Conservation (phyloP, 1,284 basidiomycete species). For the Abortiporus biennis region DNA sequence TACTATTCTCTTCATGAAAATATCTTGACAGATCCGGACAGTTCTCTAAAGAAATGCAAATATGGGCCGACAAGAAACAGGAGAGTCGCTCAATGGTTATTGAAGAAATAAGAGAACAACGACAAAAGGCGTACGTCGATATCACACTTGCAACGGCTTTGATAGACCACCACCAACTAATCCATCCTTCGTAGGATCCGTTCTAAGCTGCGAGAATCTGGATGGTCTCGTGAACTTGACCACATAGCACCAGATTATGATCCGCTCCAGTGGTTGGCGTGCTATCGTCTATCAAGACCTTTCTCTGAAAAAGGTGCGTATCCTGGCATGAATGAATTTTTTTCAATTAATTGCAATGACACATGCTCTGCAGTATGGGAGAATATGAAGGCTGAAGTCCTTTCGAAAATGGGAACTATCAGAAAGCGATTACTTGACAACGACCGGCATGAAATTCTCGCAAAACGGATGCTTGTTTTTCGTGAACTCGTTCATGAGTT, state of each 20-base stretch:
- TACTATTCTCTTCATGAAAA: too few relatives aligned
- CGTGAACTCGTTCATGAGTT: not conserved
- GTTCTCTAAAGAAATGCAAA: too few relatives aligned
- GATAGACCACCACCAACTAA: too few relatives aligned
- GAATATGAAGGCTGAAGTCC: not conserved
- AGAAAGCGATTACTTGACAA: not conserved
- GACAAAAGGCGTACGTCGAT: too few relatives aligned
- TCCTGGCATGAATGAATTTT: not conserved
- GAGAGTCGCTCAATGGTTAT: too few relatives aligned
- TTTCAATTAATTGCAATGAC: not conserved
- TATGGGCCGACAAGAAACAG: too few relatives aligned
- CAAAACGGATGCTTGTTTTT: not conserved
- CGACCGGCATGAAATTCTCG: not conserved
- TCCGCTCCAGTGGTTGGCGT: not conserved
- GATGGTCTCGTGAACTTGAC: conserved; percentile 2
- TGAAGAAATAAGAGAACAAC: too few relatives aligned
- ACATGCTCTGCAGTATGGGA: not conserved
- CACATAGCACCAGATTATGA: not conserved
- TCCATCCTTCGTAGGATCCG: not conserved
- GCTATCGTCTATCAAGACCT: not conserved
- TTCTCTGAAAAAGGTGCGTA: conserved; percentile 3
- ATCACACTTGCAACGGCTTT: too few relatives aligned
- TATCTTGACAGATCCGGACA: too few relatives aligned
- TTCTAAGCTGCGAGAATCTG: not conserved
- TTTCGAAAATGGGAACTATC: not conserved